Conservation (phyloP, 768 basidiomycete species). For the Gelatoporia subvermispora region DNA sequence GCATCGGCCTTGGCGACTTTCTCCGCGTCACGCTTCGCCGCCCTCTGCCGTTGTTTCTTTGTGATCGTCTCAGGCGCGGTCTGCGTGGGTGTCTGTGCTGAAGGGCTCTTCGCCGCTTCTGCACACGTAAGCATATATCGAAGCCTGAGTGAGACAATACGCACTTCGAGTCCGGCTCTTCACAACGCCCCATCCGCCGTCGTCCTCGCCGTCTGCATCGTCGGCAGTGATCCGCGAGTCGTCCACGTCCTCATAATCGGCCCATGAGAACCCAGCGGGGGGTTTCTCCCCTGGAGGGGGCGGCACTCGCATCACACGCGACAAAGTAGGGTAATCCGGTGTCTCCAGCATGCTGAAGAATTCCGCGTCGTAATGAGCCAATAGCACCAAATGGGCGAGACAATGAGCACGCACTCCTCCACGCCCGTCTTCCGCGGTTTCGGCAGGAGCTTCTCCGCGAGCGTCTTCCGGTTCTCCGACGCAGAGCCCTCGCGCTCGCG, state of each 20-base stretch:
- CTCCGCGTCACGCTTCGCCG: conserved; percentile 47
- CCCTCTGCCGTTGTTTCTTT: conserved; percentile 70
- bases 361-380: conserved; percentile 7
- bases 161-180: conserved; percentile 42
- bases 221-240: conserved; percentile 34
- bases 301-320: conserved; percentile 69
- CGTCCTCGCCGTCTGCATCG: conserved; percentile 68
- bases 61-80: conserved; percentile 45
- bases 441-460: conserved; percentile 62
- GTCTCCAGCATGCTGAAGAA: conserved; percentile 56
- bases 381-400: background rate
- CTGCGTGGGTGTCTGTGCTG: conserved; percentile 10
- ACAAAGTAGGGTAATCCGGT: conserved; percentile 46
- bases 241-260: conserved; percentile 67
- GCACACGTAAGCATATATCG: background rate
- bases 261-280: conserved; percentile 67
- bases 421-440: conserved; percentile 61
- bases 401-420: conserved; percentile 52
- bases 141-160: conserved; percentile 6
- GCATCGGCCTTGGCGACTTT: conserved; percentile 54
- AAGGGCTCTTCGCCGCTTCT: conserved; percentile 14
- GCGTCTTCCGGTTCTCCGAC: conserved; percentile 30
- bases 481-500: background rate
- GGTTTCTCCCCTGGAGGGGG: conserved; percentile 54
- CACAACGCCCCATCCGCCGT: conserved; percentile 74